These are phyloP conservation scores for Chenopodium album DNA, from an alignment of 148 eudicot species.

Conservation along the genomic window DNA sequence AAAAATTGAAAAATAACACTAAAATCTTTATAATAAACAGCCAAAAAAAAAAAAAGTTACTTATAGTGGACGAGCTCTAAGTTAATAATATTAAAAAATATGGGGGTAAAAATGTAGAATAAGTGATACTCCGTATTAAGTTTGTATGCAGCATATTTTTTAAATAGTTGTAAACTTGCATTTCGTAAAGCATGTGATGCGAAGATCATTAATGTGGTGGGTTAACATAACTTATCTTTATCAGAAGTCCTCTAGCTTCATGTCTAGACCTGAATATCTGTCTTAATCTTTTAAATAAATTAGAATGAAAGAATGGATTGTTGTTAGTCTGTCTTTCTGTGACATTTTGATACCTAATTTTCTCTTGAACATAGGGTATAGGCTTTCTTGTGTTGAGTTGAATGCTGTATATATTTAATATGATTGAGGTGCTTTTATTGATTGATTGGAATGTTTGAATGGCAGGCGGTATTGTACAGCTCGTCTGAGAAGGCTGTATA, in stretches of 20 bases:
- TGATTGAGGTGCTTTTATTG: neutral
- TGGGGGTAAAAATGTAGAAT: neutral
- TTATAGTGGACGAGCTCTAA: neutral
- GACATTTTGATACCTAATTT: neutral
- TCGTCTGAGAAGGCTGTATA: conserved; percentile 83
- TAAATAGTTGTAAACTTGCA: neutral
- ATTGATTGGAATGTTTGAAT: conserved; percentile 15
- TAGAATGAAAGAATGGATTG: neutral
- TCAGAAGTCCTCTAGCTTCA: neutral
- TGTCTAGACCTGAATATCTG: neutral
- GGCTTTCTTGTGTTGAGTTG: neutral
- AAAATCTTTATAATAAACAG: no score
- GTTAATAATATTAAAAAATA: no score
- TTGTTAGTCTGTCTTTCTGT: neutral
- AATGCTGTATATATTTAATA: neutral
- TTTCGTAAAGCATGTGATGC: neutral
- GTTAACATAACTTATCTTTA: neutral
- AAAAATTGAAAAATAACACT: no score
- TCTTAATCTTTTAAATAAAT: neutral
- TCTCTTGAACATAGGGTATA: neutral
- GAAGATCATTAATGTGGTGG: neutral
- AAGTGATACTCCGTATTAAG: neutral
- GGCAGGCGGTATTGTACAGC: conserved; percentile 79
- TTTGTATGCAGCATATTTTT: neutral
- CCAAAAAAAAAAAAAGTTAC: no score